Conservation (phyloP, 306 rosid species). For the Coriaria nepalensis region DNA sequence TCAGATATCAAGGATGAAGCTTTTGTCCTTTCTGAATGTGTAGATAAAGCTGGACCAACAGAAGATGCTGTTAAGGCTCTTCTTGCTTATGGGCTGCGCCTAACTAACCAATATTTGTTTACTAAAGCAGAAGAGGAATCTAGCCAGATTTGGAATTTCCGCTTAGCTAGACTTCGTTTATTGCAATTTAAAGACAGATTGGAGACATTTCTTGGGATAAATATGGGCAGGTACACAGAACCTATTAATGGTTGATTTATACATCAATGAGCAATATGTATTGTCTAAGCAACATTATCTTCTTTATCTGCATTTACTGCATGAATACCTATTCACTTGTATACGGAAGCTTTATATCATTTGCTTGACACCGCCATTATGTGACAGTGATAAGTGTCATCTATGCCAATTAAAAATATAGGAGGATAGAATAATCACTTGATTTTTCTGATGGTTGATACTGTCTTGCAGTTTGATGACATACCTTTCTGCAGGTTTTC, state of each 20-base stretch:
- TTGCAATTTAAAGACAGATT: constrained; percentile 78
- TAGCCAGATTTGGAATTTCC: constrained; percentile 52
- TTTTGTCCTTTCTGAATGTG: constrained; percentile 74
- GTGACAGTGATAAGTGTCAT: constrained; percentile 8
- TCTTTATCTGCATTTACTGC: too few relatives aligned
- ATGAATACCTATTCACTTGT: too few relatives aligned
- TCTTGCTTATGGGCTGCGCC: constrained; percentile 60
- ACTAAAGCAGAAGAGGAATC: constrained; percentile 35
- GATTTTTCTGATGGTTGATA: constrained; percentile 34
- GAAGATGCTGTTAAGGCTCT: constrained; percentile 73
- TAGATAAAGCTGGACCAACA: constrained; percentile 67
- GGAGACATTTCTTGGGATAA: constrained; percentile 91
- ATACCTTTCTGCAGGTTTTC: constrained; percentile 83
- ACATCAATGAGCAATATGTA: too few relatives aligned
- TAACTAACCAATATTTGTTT: constrained; percentile 59
- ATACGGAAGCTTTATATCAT: too few relatives aligned
- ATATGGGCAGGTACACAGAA: constrained; percentile 99
- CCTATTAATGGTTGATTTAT: too few relatives aligned
- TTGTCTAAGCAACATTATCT: too few relatives aligned
- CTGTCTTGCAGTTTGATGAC: constrained; percentile 50
- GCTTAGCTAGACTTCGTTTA: constrained; percentile 63
- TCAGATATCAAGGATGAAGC: constrained; percentile 55
- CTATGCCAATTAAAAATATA: too few relatives aligned
- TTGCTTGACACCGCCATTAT: constrained; percentile 1
- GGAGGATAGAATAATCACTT: too few relatives aligned